A percentile compares a stretch with the other conserved stretches of the same genome.
These are phyloP conservation scores for Penicillium arizonense DNA, from an alignment of 495 filamentous ascomycete genomes.

Conservation along the genomic window DNA sequence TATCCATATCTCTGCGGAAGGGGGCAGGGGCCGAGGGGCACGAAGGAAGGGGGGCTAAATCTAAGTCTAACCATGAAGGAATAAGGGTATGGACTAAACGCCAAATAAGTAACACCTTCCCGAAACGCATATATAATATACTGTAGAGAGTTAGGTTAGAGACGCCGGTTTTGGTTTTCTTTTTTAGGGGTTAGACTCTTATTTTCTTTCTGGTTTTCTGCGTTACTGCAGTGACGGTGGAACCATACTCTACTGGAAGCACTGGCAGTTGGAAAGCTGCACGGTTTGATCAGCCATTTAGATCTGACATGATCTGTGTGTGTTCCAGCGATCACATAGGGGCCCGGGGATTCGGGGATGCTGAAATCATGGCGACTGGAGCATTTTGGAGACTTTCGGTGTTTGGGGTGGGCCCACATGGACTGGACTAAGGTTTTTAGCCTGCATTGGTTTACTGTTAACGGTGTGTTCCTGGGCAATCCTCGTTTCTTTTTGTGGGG, in stretches of 20 bases:
- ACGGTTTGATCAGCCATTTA: not conserved
- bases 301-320: conserved; percentile 9
- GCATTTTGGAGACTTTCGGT: not conserved
- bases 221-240: conserved; percentile 14
- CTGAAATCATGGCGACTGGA: not conserved
- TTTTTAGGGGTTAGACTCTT: no score
- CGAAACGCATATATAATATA: conserved; percentile 1
- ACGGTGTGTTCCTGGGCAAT: not conserved
- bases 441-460: not conserved
- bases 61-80: no score
- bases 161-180: no score
- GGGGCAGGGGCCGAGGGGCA: no score
- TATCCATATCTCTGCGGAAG: no score
- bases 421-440: not conserved
- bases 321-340: conserved; percentile 3
- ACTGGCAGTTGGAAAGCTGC: not conserved
- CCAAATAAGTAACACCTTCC: conserved; percentile 3
- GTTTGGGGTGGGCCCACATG: conserved; percentile 6
- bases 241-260: conserved; percentile 4
- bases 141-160: not conserved
- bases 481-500: no score
- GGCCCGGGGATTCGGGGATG: conserved; percentile 1
- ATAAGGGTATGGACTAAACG: not conserved
- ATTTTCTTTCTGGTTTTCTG: no score
- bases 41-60: no score